Percentiles rank a stretch among this genome's conserved stretches.
These are phyloP conservation scores for Cutaneotrichosporon cyanovorans DNA, from an alignment of 1,284 basidiomycete species.

Conservation along the genomic window DNA sequence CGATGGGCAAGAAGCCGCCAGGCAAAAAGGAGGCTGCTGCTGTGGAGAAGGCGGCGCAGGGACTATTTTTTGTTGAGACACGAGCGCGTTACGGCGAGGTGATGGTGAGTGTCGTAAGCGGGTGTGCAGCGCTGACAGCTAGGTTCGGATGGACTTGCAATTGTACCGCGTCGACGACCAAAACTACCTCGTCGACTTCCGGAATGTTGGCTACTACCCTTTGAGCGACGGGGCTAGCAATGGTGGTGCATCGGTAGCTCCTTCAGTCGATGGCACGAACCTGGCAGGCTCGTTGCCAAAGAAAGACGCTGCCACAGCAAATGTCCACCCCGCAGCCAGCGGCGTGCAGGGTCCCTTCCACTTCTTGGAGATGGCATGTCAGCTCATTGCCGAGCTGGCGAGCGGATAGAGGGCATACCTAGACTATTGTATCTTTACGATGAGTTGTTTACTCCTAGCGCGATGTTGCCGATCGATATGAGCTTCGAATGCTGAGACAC, in stretches of 20 bases:
- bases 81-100: constrained; percentile 80
- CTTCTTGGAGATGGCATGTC: constrained; percentile 89
- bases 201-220: constrained; percentile 85
- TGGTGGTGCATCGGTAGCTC: constrained; percentile 54
- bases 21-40: constrained; percentile 46
- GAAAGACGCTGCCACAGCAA: background rate
- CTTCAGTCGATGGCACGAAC: constrained; percentile 41
- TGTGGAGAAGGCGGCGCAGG: constrained; percentile 50
- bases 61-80: constrained; percentile 90
- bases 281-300: constrained; percentile 15
- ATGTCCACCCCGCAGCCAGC: background rate
- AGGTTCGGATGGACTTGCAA: constrained; percentile 95
- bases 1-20: constrained; percentile 34
- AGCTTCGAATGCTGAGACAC: too few relatives aligned
- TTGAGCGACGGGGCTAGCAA: constrained; percentile 50
- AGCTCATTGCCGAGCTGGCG: constrained; percentile 52
- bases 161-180: constrained; percentile 90
- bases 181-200: constrained; percentile 97
- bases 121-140: constrained; percentile 4
- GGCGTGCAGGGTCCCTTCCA: constrained; percentile 82
- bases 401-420: background rate
- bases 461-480: too few relatives aligned
- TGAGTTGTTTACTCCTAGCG: too few relatives aligned
- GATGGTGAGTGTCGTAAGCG: constrained; percentile 56
- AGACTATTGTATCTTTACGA: constrained; percentile 5